Base-by-base conservation (phyloP, 805 yeast genomes). In the Lachancea lanzarotensis region DNA sequence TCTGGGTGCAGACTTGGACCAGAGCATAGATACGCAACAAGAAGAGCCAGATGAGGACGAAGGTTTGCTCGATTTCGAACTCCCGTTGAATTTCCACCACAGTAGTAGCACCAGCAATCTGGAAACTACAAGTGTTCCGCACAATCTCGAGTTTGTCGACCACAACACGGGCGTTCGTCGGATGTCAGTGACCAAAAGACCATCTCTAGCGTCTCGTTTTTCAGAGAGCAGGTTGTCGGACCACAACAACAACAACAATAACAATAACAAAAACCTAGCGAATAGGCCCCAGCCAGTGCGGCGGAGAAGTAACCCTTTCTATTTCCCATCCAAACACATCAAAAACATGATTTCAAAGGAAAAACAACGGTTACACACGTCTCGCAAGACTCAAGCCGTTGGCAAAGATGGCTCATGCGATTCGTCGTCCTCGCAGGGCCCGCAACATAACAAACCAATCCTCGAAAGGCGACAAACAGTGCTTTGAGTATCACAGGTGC, bases 231-330 rank as follows among this genome's bases (percentile, higher is more conserved):
- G n/a, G n/a, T n/a, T n/a, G n/a, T n/a, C n/a, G n/a, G n/a, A n/a
- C 29, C 8, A 15, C 15, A 31, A 15, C 17, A 10, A 7, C 34
- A 31, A 31, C 17, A 15, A 31, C 34, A 15, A 8, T n/a, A 31
- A 8, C 34, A 15, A 13, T 31, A 31, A 8, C 15, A 15, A 15
- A n/a, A n/a, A n/a, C n/a, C n/a, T n/a, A n/a, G n/a, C n/a, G n/a
- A n/a, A n/a, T 11, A 48, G 42, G 36, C 52, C 55, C 2, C 29
- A 40, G 37, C 38, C 47, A 12, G 31, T 36, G 18, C 43, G 50
- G 10, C 45, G 52, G 19, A 50, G 45, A 35, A 50, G 54, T 17
- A 52, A 52, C 32, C 56, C 56, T 3, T 52, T 52, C 35, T 52
- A 52, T 37, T 36, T 49, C 29, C 56, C 56, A 2, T 50, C 56